Conservation (phyloP, 176 grass and related monocot species). For the Ananas comosus region DNA sequence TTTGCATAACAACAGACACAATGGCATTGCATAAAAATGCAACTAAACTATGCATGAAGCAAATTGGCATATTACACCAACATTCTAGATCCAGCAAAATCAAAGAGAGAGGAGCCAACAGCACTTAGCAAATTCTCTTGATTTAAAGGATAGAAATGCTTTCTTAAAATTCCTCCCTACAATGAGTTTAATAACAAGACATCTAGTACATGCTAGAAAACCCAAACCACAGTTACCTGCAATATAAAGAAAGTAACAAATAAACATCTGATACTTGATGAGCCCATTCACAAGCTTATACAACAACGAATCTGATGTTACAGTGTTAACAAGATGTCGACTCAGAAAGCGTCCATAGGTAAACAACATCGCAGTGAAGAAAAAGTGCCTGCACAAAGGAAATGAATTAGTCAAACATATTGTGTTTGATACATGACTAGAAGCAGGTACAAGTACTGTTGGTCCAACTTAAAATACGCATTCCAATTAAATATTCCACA, state of each 20-base stretch:
- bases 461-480: no score
- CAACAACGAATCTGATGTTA: conserved; percentile 85
- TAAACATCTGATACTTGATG: conserved; percentile 99
- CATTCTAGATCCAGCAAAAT: background rate
- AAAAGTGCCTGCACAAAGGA: conserved; percentile 69
- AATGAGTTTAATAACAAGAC: background rate
- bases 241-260: conserved; percentile 99
- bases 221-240: conserved; percentile 46
- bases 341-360: conserved; percentile 99
- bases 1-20: background rate
- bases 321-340: conserved; percentile 80
- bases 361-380: conserved; percentile 96
- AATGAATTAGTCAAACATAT: background rate
- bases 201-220: background rate
- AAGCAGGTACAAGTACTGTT: no score
- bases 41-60: background rate
- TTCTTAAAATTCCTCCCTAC: background rate
- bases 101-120: background rate
- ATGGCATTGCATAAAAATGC: background rate
- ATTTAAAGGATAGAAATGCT: background rate
- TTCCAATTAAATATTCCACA: no score
- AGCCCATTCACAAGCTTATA: conserved; percentile 75
- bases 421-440: no score
- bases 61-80: background rate
- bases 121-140: background rate